These are phyloP conservation scores for barrel medic (Medicago truncatula) DNA, from an alignment of 306 rosid species.

Conservation along the genomic window MtrunA17r5.0-ANR NC_053049.1:47948001-47948500, in stretches of 20 bases:
- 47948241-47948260: too few species aligned
- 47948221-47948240: too few species aligned
- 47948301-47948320: too few species aligned
- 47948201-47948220: too few species aligned
- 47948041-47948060: neutral
- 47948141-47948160: too few species aligned
- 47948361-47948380: slow-evolving; percentile 49
- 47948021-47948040: neutral
- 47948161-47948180: too few species aligned
- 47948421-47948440: slow-evolving; percentile 88
- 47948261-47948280: too few species aligned
- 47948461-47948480: slow-evolving; percentile 90
- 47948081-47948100: neutral
- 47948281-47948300: too few species aligned
- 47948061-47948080: neutral
- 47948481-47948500: slow-evolving; percentile 82
- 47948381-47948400: slow-evolving; percentile 96
- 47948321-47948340: neutral
- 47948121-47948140: too few species aligned
- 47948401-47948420: slow-evolving; percentile 95
- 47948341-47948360: neutral
- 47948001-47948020: neutral
- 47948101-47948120: neutral
- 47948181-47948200: too few species aligned
- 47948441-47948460: slow-evolving; percentile 91